phyloP scores from a whole-genome alignment of 2,329 filamentous ascomycete species.

The Alternaria sp. region DNA sequence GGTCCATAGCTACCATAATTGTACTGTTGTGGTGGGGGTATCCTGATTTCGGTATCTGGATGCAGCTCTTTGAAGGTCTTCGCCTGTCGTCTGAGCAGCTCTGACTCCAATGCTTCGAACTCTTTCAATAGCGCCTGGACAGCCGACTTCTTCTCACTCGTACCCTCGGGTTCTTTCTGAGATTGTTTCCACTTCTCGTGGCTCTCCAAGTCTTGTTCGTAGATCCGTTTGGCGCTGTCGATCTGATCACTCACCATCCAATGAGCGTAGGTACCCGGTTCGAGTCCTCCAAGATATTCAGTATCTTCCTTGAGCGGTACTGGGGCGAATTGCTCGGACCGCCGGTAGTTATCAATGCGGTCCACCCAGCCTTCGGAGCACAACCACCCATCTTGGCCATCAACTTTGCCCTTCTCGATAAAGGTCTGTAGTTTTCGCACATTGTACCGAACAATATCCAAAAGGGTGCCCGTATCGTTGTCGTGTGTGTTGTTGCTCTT shows the following conservation, averaged over 20 bases:
- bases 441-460: conserved; percentile 66
- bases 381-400: not conserved
- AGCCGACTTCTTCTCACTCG: conserved; percentile 62
- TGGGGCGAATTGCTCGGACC: not conserved
- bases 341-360: not conserved
- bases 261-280: conserved; percentile 65
- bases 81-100: conserved; percentile 64
- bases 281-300: conserved; percentile 59
- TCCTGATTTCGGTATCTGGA: conserved; percentile 48
- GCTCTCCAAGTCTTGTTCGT: conserved; percentile 44
- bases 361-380: conserved; percentile 1
- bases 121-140: conserved; percentile 59
- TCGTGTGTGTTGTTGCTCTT: conserved; percentile 39
- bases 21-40: not conserved
- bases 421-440: conserved; percentile 46
- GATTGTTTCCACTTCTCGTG: conserved; percentile 31
- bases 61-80: conserved; percentile 72
- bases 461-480: conserved; percentile 55
- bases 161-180: conserved; percentile 33
- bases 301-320: conserved; percentile 50
- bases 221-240: conserved; percentile 44
- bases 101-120: conserved; percentile 62
- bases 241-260: conserved; percentile 57
- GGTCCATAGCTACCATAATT: not conserved
- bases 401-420: conserved; percentile 10